Percentiles rank a stretch among this genome's conserved stretches.
Evolutionary conservation across 805 yeast genomes (phyloP).

Genomic region (Candida parachauliodes): DNA sequence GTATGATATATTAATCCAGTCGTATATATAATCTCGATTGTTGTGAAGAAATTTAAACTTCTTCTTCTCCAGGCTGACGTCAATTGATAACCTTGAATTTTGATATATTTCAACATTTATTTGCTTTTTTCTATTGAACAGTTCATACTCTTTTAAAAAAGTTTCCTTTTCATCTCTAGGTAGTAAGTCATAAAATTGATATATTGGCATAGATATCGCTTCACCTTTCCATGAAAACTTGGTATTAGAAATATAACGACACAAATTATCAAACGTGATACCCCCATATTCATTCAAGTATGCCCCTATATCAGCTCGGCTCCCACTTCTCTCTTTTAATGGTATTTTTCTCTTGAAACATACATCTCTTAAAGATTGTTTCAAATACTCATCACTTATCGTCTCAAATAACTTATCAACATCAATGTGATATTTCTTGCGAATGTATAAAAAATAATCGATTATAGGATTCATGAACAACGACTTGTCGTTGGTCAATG

Average conservation of each 20-base stretch:
- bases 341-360: conserved; percentile 6
- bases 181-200: conserved; percentile 18
- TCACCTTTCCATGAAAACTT: conserved; percentile 13
- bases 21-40: background rate
- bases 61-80: background rate
- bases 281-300: conserved; percentile 17
- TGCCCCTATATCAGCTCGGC: conserved; percentile 8
- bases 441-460: conserved; percentile 1
- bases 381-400: conserved; percentile 1
- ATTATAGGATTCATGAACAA: conserved; percentile 1
- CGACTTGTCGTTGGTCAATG: background rate
- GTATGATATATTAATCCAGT: background rate
- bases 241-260: conserved; percentile 18
- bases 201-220: conserved; percentile 5
- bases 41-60: background rate
- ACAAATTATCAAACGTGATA: conserved; percentile 18
- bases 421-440: conserved; percentile 1
- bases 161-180: conserved; percentile 10
- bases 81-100: conserved; percentile 8
- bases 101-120: conserved; percentile 22
- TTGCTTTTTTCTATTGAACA: conserved; percentile 23
- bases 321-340: background rate
- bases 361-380: conserved; percentile 3
- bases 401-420: background rate
- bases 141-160: conserved; percentile 23